Base-by-base conservation (phyloP, 345 rosid species). In the Eucalyptus caleyi region DNA sequence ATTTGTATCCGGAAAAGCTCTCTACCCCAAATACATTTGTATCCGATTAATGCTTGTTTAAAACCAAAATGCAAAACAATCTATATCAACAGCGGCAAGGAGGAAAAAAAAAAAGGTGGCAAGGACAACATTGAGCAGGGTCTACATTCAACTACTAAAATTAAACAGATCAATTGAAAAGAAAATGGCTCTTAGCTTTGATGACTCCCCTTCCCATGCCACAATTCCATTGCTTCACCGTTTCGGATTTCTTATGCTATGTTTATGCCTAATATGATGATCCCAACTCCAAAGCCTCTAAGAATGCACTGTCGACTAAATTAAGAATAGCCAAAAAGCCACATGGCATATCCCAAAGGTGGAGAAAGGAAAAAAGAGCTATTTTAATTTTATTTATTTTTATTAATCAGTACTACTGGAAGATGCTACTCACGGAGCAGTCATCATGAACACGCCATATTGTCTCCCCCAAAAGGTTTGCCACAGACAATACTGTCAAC, bases 391-490 rank as follows among this genome's bases (percentile, higher is more conserved):
- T 49, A 30, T 4, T 87, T 18, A 45, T 87, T 50, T 56, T 56
- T 16, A 90, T 92, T 60, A 42, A 77, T 69, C 86, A 83, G 85
- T 86, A 77, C 88, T 90, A 89, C 88, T 87, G 89, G 88, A 93
- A 92, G 88, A 90, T 91, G 90, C 89, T 91, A 95, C 99, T 95
- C 91, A 97, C 99, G 60, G 99, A 93, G 93, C 95, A 95, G 92
- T 97, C 99, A 93, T 97, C 99, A 82, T 97, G 97, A 91, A 97
- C 99, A 69, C 97, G 99, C 99, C 99, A 97, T 87, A 97, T 95
- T 80, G 99, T 97, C 93, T 97, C 98, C 60, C 97, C 99, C 26
- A 97, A 95, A 88, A 97, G 99, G 93, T 97, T 97, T 89, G 99
- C 99, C 62, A 97, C 98, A 6, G 99, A 97, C 91, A 97, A 95